phyloP scores from a whole-genome alignment of 73 alveolate genomes.

The Uronychia setigera region DNA sequence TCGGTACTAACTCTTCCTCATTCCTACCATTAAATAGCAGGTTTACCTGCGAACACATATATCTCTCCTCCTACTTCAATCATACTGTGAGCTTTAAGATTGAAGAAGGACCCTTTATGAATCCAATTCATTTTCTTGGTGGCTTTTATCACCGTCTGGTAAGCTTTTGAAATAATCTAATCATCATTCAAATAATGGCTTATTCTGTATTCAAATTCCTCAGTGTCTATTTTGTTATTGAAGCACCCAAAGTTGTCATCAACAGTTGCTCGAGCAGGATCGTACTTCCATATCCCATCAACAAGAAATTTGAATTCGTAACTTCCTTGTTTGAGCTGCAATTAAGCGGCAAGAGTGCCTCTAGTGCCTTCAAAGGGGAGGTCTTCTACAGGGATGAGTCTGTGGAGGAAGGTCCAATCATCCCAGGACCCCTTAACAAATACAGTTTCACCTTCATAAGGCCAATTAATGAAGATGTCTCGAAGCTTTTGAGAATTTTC shows the following conservation, averaged over 20 bases:
- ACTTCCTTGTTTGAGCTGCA: conserved; percentile 37
- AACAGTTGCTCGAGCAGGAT: conserved; percentile 32
- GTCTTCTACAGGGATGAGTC: neutral
- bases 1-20: conserved; percentile 26
- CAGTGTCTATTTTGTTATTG: conserved; percentile 26
- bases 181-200: conserved; percentile 13
- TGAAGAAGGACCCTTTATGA: neutral
- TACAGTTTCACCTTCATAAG: neutral
- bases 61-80: conserved; percentile 63
- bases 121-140: conserved; percentile 5
- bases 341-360: conserved; percentile 10
- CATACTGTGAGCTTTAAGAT: conserved; percentile 47
- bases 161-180: neutral
- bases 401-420: neutral
- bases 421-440: conserved; percentile 16
- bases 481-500: neutral
- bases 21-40: neutral
- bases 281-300: conserved; percentile 65
- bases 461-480: conserved; percentile 8
- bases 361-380: neutral
- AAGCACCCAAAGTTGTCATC: conserved; percentile 30
- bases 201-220: conserved; percentile 27
- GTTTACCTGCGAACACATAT: conserved; percentile 56
- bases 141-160: conserved; percentile 8
- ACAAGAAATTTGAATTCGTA: conserved; percentile 54